Evolutionary conservation across 163 green algal species (phyloP).

Genomic region (Scenedesmus sp.): DNA sequence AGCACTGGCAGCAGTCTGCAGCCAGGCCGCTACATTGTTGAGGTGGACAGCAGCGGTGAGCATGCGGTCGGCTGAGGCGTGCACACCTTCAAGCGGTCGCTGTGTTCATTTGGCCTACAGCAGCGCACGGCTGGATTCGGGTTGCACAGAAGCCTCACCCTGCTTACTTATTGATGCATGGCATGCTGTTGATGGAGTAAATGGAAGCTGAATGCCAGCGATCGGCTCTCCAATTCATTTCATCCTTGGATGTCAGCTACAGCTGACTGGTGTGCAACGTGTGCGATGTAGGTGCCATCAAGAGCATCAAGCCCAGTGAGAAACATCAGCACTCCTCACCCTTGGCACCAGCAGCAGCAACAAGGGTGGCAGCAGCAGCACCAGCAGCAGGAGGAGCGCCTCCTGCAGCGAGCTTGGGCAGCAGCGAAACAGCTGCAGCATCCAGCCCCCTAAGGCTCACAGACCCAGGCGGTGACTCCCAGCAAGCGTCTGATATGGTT

Average conservation of each 20-base stretch:
- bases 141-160: too few relatives aligned
- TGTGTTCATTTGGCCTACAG: not conserved
- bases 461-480: not conserved
- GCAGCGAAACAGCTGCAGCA: not conserved
- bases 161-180: too few relatives aligned
- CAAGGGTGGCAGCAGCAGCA: not conserved
- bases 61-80: not conserved
- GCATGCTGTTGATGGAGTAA: too few relatives aligned
- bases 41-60: conserved; percentile 45
- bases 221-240: not conserved
- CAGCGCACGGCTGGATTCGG: too few relatives aligned
- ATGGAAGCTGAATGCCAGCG: too few relatives aligned
- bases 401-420: not conserved
- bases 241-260: not conserved
- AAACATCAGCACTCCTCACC: conserved; percentile 29
- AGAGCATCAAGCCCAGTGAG: conserved; percentile 18
- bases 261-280: not conserved
- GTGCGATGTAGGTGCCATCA: conserved; percentile 26
- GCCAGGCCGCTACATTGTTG: conserved; percentile 41
- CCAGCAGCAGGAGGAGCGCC: not conserved
- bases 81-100: not conserved
- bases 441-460: not conserved
- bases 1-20: not conserved
- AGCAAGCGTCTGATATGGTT: not conserved
- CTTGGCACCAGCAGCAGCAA: not conserved